Conservation (phyloP, 2,329 filamentous ascomycete species). For the Cladobotryum protrusum region DNA sequence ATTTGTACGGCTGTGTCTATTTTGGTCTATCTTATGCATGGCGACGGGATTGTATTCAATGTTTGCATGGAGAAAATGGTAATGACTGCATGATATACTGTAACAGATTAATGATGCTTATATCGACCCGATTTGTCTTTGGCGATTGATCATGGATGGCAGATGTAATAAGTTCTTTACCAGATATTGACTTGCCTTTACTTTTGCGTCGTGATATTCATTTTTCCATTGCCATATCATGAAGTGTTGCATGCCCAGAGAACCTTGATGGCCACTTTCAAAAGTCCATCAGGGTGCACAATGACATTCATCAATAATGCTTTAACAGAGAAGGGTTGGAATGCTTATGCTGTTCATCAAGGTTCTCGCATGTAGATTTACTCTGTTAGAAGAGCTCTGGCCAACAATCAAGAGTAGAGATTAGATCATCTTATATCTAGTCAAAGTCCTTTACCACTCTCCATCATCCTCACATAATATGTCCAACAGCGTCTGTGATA, state of each 20-base stretch:
- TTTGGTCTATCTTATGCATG: constrained; percentile 1
- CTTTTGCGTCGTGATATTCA: too few relatives aligned
- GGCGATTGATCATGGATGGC: neutral
- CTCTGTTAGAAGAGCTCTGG: too few relatives aligned
- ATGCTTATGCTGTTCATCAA: neutral
- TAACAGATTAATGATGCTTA: neutral
- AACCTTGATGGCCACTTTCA: constrained; percentile 7
- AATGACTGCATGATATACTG: neutral
- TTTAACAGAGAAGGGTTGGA: neutral
- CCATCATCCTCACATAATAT: too few relatives aligned
- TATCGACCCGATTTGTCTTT: neutral
- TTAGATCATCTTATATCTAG: too few relatives aligned
- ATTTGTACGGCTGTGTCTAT: constrained; percentile 4
- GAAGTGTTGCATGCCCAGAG: neutral
- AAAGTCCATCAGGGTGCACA: constrained; percentile 3
- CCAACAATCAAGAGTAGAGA: too few relatives aligned
- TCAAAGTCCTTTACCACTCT: too few relatives aligned
- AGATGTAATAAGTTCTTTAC: neutral
- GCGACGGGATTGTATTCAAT: constrained; percentile 2
- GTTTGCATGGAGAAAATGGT: constrained; percentile 7
- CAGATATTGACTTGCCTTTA: too few relatives aligned
- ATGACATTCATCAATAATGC: neutral
- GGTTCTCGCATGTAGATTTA: neutral
- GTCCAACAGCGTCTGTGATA: neutral
- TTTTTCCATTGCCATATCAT: too few relatives aligned